phyloP scores from a whole-genome alignment of 2,329 filamentous ascomycete genomes.

The Aquanectria penicillioides region DNA sequence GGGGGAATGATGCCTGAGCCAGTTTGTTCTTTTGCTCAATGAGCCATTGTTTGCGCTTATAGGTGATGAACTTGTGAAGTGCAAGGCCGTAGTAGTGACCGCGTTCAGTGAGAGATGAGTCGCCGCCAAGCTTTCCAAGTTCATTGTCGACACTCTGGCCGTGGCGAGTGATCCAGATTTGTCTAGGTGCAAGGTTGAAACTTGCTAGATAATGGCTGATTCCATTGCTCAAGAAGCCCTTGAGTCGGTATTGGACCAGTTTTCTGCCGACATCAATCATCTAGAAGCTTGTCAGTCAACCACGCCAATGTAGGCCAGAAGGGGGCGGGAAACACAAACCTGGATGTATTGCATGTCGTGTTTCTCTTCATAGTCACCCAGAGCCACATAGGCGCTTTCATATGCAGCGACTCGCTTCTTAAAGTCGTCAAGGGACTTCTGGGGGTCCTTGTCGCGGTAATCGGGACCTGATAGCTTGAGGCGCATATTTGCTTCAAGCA shows the following conservation, averaged over 20 bases:
- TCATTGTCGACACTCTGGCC: constrained; percentile 92
- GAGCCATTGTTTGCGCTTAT: constrained; percentile 84
- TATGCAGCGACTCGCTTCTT: constrained; percentile 92
- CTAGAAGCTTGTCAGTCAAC: constrained; percentile 51
- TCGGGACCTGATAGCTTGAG: constrained; percentile 95
- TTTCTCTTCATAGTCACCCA: constrained; percentile 91
- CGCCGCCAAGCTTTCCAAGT: constrained; percentile 87
- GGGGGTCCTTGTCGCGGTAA: constrained; percentile 92
- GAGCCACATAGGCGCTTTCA: constrained; percentile 90
- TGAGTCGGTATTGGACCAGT: constrained; percentile 87
- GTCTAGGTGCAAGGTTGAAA: constrained; percentile 93
- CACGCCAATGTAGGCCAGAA: not conserved
- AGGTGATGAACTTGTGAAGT: constrained; percentile 84
- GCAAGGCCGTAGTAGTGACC: constrained; percentile 83
- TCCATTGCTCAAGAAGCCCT: constrained; percentile 90
- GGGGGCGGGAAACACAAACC: constrained; percentile 48
- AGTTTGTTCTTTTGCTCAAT: constrained; percentile 82
- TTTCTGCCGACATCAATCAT: constrained; percentile 99
- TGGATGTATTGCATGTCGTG: constrained; percentile 94
- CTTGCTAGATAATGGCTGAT: constrained; percentile 96
- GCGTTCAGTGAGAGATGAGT: constrained; percentile 84
- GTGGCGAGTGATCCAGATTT: constrained; percentile 98
- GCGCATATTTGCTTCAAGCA: constrained; percentile 96
- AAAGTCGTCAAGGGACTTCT: constrained; percentile 87
- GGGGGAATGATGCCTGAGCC: constrained; percentile 84